Conservation (phyloP, 2,329 filamentous ascomycete genomes). For the Didymosphaeria variabile region DNA sequence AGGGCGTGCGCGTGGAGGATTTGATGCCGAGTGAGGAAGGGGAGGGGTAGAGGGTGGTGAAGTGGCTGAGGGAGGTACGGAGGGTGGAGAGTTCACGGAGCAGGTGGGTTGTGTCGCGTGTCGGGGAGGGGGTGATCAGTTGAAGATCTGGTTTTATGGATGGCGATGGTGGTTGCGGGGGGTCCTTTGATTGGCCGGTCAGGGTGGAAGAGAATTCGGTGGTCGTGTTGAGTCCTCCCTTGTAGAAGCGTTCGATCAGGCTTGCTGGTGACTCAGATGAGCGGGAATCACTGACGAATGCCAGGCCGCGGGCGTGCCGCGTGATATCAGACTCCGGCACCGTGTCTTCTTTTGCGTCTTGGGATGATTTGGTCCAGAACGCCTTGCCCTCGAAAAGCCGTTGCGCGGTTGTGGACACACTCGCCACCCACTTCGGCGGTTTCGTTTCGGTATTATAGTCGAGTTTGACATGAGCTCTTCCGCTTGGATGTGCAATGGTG, state of each 20-base stretch:
- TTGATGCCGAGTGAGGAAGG: not conserved
- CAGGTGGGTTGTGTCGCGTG: slow-evolving; percentile 12
- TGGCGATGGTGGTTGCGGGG: not conserved
- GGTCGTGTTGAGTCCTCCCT: not conserved
- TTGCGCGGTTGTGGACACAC: slow-evolving; percentile 50
- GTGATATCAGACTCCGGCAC: slow-evolving; percentile 6
- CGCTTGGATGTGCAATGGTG: slow-evolving; percentile 53
- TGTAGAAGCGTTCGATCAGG: slow-evolving; percentile 4
- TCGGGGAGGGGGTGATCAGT: not conserved
- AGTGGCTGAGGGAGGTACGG: slow-evolving; percentile 6
- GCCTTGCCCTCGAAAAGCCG: slow-evolving; percentile 48
- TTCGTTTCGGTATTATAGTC: slow-evolving; percentile 36
- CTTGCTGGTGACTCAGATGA: not conserved
- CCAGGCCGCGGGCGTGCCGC: slow-evolving; percentile 34
- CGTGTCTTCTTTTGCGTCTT: slow-evolving; percentile 16
- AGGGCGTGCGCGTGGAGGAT: not conserved
- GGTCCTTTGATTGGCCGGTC: not conserved
- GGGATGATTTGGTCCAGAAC: slow-evolving; percentile 31
- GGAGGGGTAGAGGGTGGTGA: slow-evolving; percentile 4
- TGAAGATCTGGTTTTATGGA: not conserved
- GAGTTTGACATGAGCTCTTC: slow-evolving; percentile 48
- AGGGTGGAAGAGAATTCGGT: not conserved
- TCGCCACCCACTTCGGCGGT: slow-evolving; percentile 35
- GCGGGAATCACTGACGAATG: slow-evolving; percentile 29
- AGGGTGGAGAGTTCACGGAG: slow-evolving; percentile 4